phyloP scores from a whole-genome alignment of 2,329 filamentous ascomycete species.

The Colletotrichum falcatum region DNA sequence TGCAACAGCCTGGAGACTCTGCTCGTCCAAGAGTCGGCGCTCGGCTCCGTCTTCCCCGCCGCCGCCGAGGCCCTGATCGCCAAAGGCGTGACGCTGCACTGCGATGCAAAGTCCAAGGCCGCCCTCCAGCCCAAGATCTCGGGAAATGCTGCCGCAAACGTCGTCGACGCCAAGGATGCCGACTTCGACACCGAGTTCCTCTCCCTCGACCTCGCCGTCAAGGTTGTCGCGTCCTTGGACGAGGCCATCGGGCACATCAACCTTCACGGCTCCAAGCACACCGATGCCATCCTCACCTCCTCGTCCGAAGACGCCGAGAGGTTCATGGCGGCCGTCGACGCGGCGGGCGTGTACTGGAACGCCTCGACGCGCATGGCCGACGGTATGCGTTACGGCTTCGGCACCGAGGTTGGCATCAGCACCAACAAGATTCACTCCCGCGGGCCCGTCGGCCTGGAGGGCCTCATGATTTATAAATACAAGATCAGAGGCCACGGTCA shows the following conservation, averaged over 20 bases:
- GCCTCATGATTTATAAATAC: conserved; percentile 98
- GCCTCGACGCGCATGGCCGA: conserved; percentile 94
- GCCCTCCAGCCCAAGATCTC: conserved; percentile 61
- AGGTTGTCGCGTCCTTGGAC: conserved; percentile 76
- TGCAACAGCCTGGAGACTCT: conserved; percentile 96
- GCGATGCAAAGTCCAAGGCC: conserved; percentile 77
- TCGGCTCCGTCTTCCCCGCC: conserved; percentile 71
- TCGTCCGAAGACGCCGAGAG: conserved; percentile 75
- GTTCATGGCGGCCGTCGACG: conserved; percentile 89
- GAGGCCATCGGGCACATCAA: conserved; percentile 92
- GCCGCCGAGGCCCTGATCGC: conserved; percentile 80
- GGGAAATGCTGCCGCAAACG: conserved; percentile 50
- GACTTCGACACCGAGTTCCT: conserved; percentile 95
- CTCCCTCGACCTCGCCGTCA: conserved; percentile 84
- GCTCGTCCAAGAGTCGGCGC: conserved; percentile 80
- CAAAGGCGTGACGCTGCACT: conserved; percentile 85
- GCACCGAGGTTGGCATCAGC: conserved; percentile 97
- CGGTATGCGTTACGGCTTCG: conserved; percentile 97
- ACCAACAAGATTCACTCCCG: conserved; percentile 98
- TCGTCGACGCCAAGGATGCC: conserved; percentile 74
- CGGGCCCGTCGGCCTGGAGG: conserved; percentile 93
- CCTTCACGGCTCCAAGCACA: conserved; percentile 91
- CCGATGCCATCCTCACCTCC: conserved; percentile 87
- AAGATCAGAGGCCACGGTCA: conserved; percentile 87
- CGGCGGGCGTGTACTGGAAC: conserved; percentile 96